A percentile compares a stretch with the other conserved stretches of the same genome.
Conservation (phyloP, 2,329 filamentous ascomycete species). For the Ustilaginoidea virens region DNA sequence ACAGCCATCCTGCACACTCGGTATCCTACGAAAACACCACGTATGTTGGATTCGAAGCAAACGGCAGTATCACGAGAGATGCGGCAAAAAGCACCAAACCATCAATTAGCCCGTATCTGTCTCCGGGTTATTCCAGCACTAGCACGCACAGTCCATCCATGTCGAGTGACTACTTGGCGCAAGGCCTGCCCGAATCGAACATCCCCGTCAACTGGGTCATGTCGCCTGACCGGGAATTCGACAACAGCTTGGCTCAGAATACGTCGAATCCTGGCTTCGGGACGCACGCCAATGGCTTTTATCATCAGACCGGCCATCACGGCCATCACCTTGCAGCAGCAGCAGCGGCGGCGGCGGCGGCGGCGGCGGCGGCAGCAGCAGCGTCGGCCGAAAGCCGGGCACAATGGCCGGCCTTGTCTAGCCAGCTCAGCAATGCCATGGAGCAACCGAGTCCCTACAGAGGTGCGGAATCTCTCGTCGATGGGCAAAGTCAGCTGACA, state of each 20-base stretch:
- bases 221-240: conserved; percentile 2
- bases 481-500: too few relatives aligned
- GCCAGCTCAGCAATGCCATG: too few relatives aligned
- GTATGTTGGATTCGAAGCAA: too few relatives aligned
- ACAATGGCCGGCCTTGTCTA: too few relatives aligned
- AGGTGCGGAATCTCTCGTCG: too few relatives aligned
- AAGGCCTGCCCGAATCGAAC: neutral
- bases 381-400: too few relatives aligned
- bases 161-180: conserved; percentile 4
- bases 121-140: conserved; percentile 1
- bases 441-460: too few relatives aligned
- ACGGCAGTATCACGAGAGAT: neutral
- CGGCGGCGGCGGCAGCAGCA: neutral
- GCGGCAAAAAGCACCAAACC: neutral
- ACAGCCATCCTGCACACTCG: neutral
- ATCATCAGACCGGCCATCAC: conserved; percentile 8
- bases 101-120: conserved; percentile 1
- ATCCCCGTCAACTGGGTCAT: neutral
- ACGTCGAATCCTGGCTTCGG: too few relatives aligned
- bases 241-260: too few relatives aligned
- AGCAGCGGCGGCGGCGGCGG: neutral
- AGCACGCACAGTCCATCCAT: conserved; percentile 4
- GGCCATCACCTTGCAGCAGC: neutral
- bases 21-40: neutral
- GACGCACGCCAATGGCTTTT: too few relatives aligned